phyloP scores from a whole-genome alignment of 371 early-diverging fungal genomes.

The Saksenaea oblongispora region DNA sequence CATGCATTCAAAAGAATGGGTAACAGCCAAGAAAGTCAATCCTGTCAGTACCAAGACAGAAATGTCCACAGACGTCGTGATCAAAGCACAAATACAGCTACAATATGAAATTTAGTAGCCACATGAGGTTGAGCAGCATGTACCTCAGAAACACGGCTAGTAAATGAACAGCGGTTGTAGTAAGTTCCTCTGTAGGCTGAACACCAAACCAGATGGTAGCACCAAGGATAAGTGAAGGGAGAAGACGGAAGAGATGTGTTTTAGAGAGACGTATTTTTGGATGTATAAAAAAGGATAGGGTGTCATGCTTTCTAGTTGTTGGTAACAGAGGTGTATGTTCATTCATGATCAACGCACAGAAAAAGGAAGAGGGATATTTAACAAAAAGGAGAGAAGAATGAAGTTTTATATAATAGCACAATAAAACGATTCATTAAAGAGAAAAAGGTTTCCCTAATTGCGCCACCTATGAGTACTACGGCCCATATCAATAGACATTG shows the following conservation, averaged over 20 bases:
- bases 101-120: not conserved
- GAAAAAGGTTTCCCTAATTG: not conserved
- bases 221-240: conserved; percentile 27
- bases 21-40: conserved; percentile 46
- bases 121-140: not conserved
- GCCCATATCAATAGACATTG: not conserved
- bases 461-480: not conserved
- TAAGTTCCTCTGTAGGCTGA: conserved; percentile 22
- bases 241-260: not conserved
- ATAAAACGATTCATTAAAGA: not conserved
- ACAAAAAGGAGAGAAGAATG: not conserved
- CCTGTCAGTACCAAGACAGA: conserved; percentile 54
- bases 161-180: conserved; percentile 27
- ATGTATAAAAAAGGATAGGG: not conserved
- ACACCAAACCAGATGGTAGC: conserved; percentile 32
- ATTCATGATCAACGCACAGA: not conserved
- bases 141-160: conserved; percentile 39
- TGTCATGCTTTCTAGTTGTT: not conserved
- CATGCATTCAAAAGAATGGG: conserved; percentile 54
- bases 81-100: conserved; percentile 57
- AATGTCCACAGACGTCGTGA: conserved; percentile 52
- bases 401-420: not conserved
- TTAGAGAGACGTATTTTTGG: not conserved
- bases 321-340: not conserved
- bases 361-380: not conserved